Evolutionary conservation across 176 grass and related monocot species (phyloP).

Genomic region (Poa annua): DNA sequence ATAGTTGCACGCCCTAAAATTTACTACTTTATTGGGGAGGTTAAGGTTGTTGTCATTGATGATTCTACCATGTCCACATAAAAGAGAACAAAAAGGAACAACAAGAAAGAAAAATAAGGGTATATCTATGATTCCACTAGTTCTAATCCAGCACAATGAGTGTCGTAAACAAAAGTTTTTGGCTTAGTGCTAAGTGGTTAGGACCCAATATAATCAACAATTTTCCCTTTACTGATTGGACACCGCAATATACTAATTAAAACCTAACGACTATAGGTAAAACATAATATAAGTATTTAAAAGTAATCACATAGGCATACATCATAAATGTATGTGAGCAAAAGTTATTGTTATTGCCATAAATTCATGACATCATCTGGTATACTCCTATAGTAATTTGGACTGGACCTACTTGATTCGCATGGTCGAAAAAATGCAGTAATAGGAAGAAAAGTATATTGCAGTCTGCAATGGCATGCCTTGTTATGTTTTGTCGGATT

Average conservation of each 20-base stretch:
- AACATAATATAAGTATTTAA: too few relatives aligned
- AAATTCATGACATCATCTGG: too few relatives aligned
- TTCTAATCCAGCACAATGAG: slow-evolving; percentile 11
- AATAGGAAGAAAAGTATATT: too few relatives aligned
- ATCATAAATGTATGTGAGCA: too few relatives aligned
- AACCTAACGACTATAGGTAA: background rate
- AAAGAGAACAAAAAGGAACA: slow-evolving; percentile 38
- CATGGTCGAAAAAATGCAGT: too few relatives aligned
- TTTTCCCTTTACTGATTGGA: background rate
- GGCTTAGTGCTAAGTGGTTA: slow-evolving; percentile 32
- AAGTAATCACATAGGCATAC: too few relatives aligned
- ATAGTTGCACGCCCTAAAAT: slow-evolving; percentile 31
- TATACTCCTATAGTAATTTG: too few relatives aligned
- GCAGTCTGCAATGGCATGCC: too few relatives aligned
- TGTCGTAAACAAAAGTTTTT: background rate
- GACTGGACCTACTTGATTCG: too few relatives aligned
- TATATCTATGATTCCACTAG: background rate
- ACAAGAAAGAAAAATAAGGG: too few relatives aligned
- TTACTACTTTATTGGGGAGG: slow-evolving; percentile 45
- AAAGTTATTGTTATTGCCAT: too few relatives aligned
- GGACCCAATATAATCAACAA: slow-evolving; percentile 17
- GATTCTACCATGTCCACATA: slow-evolving; percentile 47
- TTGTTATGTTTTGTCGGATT: too few relatives aligned
- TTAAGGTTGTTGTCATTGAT: slow-evolving; percentile 51
- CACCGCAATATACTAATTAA: background rate